A percentile compares a stretch with the other conserved stretches of the same genome.
Conservation (phyloP, 2,329 filamentous ascomycete species). For the Capronia coronata region DNA sequence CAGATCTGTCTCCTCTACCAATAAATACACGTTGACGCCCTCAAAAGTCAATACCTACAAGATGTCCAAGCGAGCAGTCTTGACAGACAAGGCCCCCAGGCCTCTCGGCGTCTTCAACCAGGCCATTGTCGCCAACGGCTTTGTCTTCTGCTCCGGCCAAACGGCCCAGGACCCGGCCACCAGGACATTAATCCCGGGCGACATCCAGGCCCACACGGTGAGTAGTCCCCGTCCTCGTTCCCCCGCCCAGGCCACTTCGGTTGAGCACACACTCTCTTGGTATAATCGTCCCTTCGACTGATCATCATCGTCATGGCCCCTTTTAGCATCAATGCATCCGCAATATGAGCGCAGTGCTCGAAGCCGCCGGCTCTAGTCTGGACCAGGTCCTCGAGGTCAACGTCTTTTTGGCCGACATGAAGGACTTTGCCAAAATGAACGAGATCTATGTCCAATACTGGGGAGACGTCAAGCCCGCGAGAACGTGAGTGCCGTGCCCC, state of each 20-base stretch:
- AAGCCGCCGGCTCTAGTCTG: constrained; percentile 53
- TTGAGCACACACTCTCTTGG: no score
- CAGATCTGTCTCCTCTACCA: no score
- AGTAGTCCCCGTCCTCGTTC: constrained; percentile 12
- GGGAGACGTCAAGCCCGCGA: constrained; percentile 52
- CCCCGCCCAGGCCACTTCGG: no score
- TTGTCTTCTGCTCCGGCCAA: constrained; percentile 64
- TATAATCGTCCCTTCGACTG: no score
- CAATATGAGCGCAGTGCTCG: constrained; percentile 55
- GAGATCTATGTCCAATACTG: constrained; percentile 69
- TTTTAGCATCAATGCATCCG: constrained; percentile 47
- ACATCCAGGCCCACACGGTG: constrained; percentile 50
- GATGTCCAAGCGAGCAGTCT: constrained; percentile 35
- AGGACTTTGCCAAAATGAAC: constrained; percentile 71
- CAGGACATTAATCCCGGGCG: constrained; percentile 50
- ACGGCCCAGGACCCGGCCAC: constrained; percentile 53
- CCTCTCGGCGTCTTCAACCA: constrained; percentile 53
- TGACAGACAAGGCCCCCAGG: constrained; percentile 46
- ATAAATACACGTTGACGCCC: neutral
- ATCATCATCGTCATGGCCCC: no score
- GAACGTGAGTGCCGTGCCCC: constrained; percentile 4
- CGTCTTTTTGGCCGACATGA: constrained; percentile 59
- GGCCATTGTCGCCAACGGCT: constrained; percentile 56
- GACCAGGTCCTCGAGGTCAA: constrained; percentile 61
- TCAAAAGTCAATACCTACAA: neutral